These are phyloP conservation scores for Solanum etuberosum DNA, from an alignment of 257 asterid species.

Conservation along the genomic window DNA sequence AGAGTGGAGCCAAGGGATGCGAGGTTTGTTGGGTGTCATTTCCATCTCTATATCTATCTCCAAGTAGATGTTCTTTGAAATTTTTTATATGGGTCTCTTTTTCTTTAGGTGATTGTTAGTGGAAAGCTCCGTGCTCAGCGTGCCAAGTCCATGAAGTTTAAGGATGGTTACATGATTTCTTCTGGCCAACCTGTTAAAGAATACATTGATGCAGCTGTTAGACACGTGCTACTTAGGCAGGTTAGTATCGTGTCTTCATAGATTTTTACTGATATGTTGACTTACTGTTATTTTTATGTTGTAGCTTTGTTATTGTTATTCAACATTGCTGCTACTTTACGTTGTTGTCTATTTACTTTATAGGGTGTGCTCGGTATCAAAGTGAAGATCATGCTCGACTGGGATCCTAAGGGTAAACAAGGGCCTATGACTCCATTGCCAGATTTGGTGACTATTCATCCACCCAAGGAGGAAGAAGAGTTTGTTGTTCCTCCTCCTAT, in stretches of 20 bases:
- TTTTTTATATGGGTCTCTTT: neutral
- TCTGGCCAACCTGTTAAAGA: conserved; percentile 65
- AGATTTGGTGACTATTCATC: conserved; percentile 22
- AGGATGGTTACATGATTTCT: conserved; percentile 61
- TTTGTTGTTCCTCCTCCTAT: conserved; percentile 1
- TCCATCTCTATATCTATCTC: neutral
- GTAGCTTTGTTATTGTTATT: neutral
- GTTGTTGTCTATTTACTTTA: neutral
- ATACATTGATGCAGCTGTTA: conserved; percentile 51
- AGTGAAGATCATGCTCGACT: conserved; percentile 2
- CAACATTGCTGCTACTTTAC: neutral
- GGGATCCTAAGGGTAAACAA: conserved; percentile 1
- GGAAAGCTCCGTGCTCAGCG: conserved; percentile 56
- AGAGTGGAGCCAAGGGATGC: conserved; percentile 56
- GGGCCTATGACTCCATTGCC: neutral
- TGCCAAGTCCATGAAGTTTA: conserved; percentile 58
- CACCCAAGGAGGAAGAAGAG: conserved; percentile 50
- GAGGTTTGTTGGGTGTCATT: conserved; percentile 21
- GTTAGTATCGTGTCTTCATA: neutral
- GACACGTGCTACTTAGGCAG: conserved; percentile 57
- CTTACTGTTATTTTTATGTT: neutral
- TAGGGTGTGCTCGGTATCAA: neutral
- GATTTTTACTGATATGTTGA: neutral
- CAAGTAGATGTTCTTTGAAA: neutral
- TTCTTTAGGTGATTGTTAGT: conserved; percentile 51